These are phyloP conservation scores for Calocybe indica DNA, from an alignment of 768 basidiomycete species.

Conservation along the genomic window DNA sequence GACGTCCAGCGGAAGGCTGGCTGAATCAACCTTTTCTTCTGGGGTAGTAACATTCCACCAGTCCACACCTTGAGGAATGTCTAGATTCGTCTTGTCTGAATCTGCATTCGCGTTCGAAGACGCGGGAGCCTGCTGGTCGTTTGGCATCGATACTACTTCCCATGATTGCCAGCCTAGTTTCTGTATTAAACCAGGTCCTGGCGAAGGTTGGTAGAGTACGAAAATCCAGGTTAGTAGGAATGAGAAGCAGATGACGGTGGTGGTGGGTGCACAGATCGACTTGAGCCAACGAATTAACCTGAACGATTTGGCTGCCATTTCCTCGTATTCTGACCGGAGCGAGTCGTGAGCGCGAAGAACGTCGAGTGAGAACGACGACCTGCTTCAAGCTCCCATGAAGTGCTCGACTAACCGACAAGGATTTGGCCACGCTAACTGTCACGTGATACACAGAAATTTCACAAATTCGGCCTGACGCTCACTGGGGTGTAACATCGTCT, in stretches of 20 bases:
- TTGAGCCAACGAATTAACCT: slow-evolving; percentile 46
- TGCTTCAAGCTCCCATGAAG: neutral
- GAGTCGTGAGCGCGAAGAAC: neutral
- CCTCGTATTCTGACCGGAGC: slow-evolving; percentile 12
- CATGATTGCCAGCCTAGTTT: slow-evolving; percentile 87
- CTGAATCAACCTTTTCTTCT: slow-evolving; percentile 41
- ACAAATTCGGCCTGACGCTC: neutral
- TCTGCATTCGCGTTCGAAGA: slow-evolving; percentile 10
- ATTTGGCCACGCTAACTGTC: slow-evolving; percentile 1
- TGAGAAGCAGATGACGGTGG: slow-evolving; percentile 60
- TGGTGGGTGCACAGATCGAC: slow-evolving; percentile 51
- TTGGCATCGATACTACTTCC: slow-evolving; percentile 50
- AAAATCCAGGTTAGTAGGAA: slow-evolving; percentile 72
- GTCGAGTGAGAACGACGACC: neutral
- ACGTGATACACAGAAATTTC: slow-evolving; percentile 1
- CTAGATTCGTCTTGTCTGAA: slow-evolving; percentile 6
- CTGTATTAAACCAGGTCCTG: slow-evolving; percentile 65
- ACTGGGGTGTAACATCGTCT: neutral
- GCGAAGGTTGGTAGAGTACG: slow-evolving; percentile 73
- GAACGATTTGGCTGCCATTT: slow-evolving; percentile 34
- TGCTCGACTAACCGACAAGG: neutral
- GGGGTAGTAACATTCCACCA: slow-evolving; percentile 63
- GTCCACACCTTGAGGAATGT: slow-evolving; percentile 35
- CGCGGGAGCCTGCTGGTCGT: slow-evolving; percentile 6
- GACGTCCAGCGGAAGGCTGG: slow-evolving; percentile 71